These are phyloP conservation scores for Stipa capillata DNA, from an alignment of 176 grass and related monocot species.

Conservation along the genomic window DNA sequence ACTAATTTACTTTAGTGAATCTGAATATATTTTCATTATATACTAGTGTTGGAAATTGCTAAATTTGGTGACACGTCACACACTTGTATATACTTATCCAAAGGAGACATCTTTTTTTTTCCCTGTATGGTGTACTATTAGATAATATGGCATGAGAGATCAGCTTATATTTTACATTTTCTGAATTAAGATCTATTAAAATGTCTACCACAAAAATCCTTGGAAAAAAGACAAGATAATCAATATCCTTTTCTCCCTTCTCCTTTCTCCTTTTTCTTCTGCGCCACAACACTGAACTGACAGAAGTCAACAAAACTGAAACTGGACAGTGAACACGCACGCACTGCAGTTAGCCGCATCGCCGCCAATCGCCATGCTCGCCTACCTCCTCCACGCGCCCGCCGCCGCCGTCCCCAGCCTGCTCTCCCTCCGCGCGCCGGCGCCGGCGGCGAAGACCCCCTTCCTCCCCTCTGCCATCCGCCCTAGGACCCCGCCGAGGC, in stretches of 20 bases:
- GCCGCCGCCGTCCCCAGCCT: constrained; percentile 25
- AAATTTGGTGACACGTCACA: neutral
- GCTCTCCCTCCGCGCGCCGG: constrained; percentile 25
- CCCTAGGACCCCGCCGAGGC: neutral
- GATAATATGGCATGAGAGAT: neutral
- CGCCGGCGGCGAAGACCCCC: constrained; percentile 31
- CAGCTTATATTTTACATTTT: neutral
- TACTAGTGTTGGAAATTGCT: neutral
- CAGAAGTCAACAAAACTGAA: neutral
- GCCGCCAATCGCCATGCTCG: constrained; percentile 41
- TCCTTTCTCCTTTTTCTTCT: neutral
- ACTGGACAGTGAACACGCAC: neutral
- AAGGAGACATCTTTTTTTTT: no score
- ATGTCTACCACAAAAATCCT: neutral
- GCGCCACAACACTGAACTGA: neutral
- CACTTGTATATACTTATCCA: neutral
- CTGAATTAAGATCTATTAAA: no score
- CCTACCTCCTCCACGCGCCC: constrained; percentile 42
- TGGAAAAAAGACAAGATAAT: neutral
- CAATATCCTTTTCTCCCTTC: neutral
- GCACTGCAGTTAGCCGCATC: neutral
- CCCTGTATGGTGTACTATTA: no score
- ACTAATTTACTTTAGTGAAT: no score
- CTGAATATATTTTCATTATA: neutral
- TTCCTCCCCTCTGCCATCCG: constrained; percentile 40